Conservation (phyloP, 495 filamentous ascomycete genomes). For the Astrothelium macrocarpum region DNA sequence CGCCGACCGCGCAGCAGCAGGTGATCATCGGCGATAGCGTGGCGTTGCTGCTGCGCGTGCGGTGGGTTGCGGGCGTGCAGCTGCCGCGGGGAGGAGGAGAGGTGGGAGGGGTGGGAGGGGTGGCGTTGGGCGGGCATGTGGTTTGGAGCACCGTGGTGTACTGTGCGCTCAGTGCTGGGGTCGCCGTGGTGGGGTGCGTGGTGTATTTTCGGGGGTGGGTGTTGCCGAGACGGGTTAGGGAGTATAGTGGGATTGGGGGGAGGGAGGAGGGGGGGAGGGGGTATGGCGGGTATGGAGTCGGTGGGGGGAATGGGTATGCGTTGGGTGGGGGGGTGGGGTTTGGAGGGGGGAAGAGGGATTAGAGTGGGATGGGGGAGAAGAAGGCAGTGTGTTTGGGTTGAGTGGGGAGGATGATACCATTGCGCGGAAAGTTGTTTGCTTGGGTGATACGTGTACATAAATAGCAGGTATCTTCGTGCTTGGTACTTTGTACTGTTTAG, state of each 20-base stretch:
- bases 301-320: constrained; percentile 25
- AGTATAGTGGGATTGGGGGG: constrained; percentile 33
- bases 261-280: constrained; percentile 22
- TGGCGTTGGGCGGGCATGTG: constrained; percentile 55
- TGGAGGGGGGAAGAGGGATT: constrained; percentile 24
- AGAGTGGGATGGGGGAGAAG: not conserved
- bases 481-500: no score
- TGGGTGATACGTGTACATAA: no score
- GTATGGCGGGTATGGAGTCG: constrained; percentile 31
- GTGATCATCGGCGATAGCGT: constrained; percentile 83
- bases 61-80: constrained; percentile 72
- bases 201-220: constrained; percentile 57
- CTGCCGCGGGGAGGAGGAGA: no score
- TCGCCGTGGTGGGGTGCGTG: constrained; percentile 43
- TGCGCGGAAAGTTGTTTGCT: not conserved
- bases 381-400: not conserved
- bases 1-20: constrained; percentile 43
- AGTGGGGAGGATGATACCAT: not conserved
- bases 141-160: constrained; percentile 59
- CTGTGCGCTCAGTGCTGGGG: constrained; percentile 47
- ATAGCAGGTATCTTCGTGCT: no score
- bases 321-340: no score
- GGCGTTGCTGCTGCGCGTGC: constrained; percentile 67
- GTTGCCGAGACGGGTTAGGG: constrained; percentile 41
- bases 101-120: constrained; percentile 34